Base-by-base conservation (phyloP, 805 yeast species). In the Starmerella lactis-condensi region DNA sequence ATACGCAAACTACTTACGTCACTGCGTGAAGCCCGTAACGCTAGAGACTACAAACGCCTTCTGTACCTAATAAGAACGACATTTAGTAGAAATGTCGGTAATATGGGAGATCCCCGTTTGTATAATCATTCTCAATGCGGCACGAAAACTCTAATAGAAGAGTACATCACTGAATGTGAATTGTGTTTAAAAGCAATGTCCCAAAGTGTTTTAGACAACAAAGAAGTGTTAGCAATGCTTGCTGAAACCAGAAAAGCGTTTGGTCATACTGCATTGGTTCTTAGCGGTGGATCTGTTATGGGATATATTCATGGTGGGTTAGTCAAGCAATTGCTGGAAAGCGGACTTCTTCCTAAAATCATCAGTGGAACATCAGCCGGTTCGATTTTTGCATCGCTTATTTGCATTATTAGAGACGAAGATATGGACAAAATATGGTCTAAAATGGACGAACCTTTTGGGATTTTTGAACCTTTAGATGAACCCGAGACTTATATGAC, bases 281-380 rank as follows among this genome's bases (percentile, higher is more conserved):
- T 89, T 32, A 75, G 92, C 29, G 99, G 99, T 2, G 99, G 99
- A 2, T 82, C 93, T 2, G 77, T 93, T 4, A 77, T 85, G 57
- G 98, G 96, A 0, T 56, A 85, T 30, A 71, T 83, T 38, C 96
- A 85, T 42, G 76, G 82, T 35, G 99, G 99, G 1, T 94, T 89
- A 0, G 56, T 85, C 28, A 70, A 79, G 4, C 76, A 89, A 2
- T 60, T 89, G 19, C 55, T 75, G 24, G 89, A 79, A 42, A 64
- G 67, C 31, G 72, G 75, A 32, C 57, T 82, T 15, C 57, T 85
- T 16, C 99, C 99, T 0, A 65, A 76, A 29, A 77, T 89, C 22
- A 69, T 89, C 11, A 76, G 93, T 29, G 98, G 99, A 1, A 76
- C 93, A 10, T 79, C 93, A 16, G 93, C 95, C 0, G 99, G 99